Base-by-base conservation (phyloP, 1,139 yeast species). In the Sugiyamaella japonica region DNA sequence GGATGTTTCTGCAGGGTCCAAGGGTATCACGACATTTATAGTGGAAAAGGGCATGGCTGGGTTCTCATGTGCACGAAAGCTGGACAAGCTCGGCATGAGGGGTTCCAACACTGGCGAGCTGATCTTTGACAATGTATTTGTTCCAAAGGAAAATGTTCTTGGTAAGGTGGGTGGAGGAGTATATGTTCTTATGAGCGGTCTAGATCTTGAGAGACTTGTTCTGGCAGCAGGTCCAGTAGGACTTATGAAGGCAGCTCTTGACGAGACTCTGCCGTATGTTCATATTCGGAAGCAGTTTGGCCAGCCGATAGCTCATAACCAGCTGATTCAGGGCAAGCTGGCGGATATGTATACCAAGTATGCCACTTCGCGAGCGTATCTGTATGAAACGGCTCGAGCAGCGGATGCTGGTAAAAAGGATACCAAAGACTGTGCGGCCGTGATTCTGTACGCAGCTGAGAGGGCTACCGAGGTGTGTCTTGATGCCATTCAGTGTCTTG, bases 291-390 rank as follows among this genome's bases (percentile, higher is more conserved):
- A 68, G 56, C 72, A 69, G 57, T 69, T 69, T 56, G 72, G 71
- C 46, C 59, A 61, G 54, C 71, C 71, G 32, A 63, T 69, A 51
- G 72, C 67, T 17, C 67, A 69, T 53, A 66, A 66, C 57, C 72
- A 69, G 59, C 63, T 69, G 28, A 56, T 69, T 38, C 72, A 69
- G 52, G 72, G 71, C 9, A 69, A 68, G 55, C 57, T 69, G 20
- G 71, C 72, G 1, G 72, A 69, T 53, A 69, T 69, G 72, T 68
- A 68, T 58, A 66, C 71, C 10, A 68, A 68, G 51, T 66, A 64
- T 53, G 70, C 70, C 8, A 65, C 69, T 1, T 66, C 71, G 3
- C 52, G 63, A 36, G 69, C 72, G 0, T 68, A 63, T 49, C 61
- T 67, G 29, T 68, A 68, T 50, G 60, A 61, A 36, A 60, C 69